phyloP scores from a whole-genome alignment of 139 green algal genomes.

The Chlamydomonas schloesseri region DNA sequence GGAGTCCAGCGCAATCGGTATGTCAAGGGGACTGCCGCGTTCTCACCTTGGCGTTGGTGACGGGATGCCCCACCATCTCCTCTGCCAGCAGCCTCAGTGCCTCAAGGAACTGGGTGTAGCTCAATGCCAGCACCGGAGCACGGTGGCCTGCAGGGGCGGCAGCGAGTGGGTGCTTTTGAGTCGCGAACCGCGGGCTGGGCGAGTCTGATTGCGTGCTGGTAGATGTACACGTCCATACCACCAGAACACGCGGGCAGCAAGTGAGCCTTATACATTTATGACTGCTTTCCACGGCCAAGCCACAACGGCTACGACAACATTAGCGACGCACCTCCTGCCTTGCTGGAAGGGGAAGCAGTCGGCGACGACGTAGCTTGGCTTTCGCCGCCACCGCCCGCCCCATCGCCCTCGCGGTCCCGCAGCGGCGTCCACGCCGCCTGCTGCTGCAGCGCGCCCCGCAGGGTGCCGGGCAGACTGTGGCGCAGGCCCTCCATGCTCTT shows the following conservation, averaged over 20 bases:
- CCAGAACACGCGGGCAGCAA: no score
- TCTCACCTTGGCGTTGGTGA: not conserved
- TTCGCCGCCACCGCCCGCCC: no score
- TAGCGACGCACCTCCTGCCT: not conserved
- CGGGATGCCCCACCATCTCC: constrained; percentile 33
- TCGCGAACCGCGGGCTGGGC: no score
- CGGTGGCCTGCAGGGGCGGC: constrained; percentile 17
- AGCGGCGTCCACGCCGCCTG: not conserved
- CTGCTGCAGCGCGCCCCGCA: not conserved
- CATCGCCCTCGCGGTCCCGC: not conserved
- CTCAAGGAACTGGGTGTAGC: constrained; percentile 45
- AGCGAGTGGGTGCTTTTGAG: not conserved
- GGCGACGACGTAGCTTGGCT: not conserved
- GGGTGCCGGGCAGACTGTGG: not conserved
- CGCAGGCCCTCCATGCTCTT: constrained; percentile 7
- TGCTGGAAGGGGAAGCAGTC: not conserved
- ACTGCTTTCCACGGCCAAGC: no score
- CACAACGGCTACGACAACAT: not conserved
- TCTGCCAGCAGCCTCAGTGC: constrained; percentile 44
- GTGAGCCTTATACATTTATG: no score
- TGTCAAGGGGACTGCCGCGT: no score
- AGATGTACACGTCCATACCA: no score
- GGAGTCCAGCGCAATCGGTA: no score
- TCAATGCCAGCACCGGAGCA: constrained; percentile 25
- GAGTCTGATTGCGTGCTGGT: no score